Conservation (phyloP, 306 rosid genomes). For the Sechiopsis laciniata region DNA sequence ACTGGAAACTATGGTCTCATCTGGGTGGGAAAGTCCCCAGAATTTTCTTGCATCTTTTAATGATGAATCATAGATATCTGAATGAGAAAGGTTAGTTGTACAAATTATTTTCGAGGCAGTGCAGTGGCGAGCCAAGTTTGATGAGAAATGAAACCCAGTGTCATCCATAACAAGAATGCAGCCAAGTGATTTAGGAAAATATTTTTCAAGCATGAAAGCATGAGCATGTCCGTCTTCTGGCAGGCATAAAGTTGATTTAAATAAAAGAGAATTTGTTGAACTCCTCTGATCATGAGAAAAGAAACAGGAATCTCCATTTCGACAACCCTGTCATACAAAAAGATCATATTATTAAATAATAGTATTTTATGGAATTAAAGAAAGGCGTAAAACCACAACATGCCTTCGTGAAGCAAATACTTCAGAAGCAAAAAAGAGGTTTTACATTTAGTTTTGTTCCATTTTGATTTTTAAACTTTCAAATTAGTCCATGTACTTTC, state of each 20-base stretch:
- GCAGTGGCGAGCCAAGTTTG: slow-evolving; percentile 39
- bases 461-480: too few species aligned
- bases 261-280: slow-evolving; percentile 28
- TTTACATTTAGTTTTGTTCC: too few species aligned
- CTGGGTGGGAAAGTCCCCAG: slow-evolving; percentile 64
- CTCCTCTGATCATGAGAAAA: slow-evolving; percentile 54
- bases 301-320: slow-evolving; percentile 61
- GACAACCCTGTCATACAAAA: slow-evolving; percentile 57
- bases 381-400: neutral
- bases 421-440: neutral
- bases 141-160: slow-evolving; percentile 42
- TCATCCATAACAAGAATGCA: slow-evolving; percentile 69
- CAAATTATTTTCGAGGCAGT: slow-evolving; percentile 57
- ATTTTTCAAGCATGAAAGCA: slow-evolving; percentile 39
- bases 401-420: neutral
- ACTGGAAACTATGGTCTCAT: slow-evolving; percentile 55
- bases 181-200: slow-evolving; percentile 43
- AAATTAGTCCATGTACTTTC: too few species aligned
- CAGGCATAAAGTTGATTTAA: slow-evolving; percentile 31
- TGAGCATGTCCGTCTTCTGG: slow-evolving; percentile 44
- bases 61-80: slow-evolving; percentile 38
- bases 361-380: neutral
- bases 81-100: slow-evolving; percentile 48
- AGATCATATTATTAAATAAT: neutral
- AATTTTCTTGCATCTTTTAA: slow-evolving; percentile 45